Percentiles rank a stretch among this genome's conserved stretches.
Conservation (phyloP, 768 basidiomycete species). For the Collybiopsis luxurians region DNA sequence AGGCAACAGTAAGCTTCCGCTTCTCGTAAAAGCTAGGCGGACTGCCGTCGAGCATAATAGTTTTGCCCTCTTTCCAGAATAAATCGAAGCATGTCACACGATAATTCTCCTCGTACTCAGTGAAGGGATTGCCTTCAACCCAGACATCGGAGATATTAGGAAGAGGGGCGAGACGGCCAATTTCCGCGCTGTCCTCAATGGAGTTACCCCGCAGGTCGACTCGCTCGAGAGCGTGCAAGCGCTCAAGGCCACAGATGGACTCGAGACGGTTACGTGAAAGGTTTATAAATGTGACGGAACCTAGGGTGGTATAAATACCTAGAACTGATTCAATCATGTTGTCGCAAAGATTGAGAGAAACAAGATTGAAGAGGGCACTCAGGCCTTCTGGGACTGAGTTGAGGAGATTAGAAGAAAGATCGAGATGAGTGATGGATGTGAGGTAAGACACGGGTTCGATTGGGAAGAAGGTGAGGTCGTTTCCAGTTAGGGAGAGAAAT, state of each 20-base stretch:
- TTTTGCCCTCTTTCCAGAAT: constrained; percentile 84
- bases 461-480: constrained; percentile 80
- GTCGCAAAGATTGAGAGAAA: constrained; percentile 91
- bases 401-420: constrained; percentile 89
- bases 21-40: constrained; percentile 71
- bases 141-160: constrained; percentile 81
- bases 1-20: constrained; percentile 47
- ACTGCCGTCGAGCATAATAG: constrained; percentile 72
- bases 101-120: constrained; percentile 69
- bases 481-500: constrained; percentile 76
- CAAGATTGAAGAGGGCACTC: constrained; percentile 69
- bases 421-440: constrained; percentile 75
- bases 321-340: constrained; percentile 98
- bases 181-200: constrained; percentile 79
- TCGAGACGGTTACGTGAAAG: constrained; percentile 86
- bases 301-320: constrained; percentile 80
- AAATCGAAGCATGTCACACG: constrained; percentile 77
- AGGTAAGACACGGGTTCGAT: constrained; percentile 62
- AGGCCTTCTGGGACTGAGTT: constrained; percentile 84
- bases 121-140: constrained; percentile 83
- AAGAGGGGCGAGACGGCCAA: constrained; percentile 77
- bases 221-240: constrained; percentile 79
- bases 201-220: constrained; percentile 81
- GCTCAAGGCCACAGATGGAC: constrained; percentile 92
- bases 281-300: constrained; percentile 75